Evolutionary conservation across 192 early-diverging fungal species (phyloP).

Genomic region (Rhizoclosmatium sp.): DNA sequence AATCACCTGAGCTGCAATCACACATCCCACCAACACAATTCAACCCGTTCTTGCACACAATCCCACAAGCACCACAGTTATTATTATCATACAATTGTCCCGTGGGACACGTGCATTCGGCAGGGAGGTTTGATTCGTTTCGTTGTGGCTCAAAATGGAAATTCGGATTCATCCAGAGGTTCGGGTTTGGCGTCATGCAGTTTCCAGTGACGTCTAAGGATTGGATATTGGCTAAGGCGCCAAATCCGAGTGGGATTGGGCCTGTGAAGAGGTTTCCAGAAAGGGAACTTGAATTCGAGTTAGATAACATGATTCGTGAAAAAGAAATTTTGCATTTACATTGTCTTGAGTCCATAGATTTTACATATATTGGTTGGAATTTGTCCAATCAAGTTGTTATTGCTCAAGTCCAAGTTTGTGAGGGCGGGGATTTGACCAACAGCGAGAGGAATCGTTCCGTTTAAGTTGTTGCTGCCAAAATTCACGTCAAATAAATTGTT

Average conservation of each 20-base stretch:
- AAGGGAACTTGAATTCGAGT: not conserved
- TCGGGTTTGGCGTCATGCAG: not conserved
- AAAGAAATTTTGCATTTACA: not conserved
- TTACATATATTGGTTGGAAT: not conserved
- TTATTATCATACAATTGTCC: not conserved
- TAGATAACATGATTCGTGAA: not conserved
- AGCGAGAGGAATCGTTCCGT: not conserved
- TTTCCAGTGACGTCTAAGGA: not conserved
- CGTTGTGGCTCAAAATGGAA: not conserved
- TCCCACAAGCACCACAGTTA: not conserved
- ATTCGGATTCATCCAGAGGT: not conserved
- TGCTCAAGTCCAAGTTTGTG: not conserved
- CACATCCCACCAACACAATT: not conserved
- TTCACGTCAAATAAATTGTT: not conserved
- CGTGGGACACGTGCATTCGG: not conserved
- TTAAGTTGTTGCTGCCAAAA: not conserved
- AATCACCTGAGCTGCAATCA: not conserved
- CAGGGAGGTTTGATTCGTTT: not conserved
- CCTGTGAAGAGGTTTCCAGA: not conserved
- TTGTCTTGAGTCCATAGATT: not conserved
- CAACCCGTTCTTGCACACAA: not conserved
- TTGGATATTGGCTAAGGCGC: not conserved
- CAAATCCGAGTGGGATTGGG: not conserved
- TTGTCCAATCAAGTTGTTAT: not conserved
- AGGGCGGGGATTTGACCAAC: not conserved